Percentiles rank a stretch among this genome's conserved stretches.
These are phyloP conservation scores for Blastobotrys indianensis DNA, from an alignment of 1,139 yeast species.

Conservation along the genomic window DNA sequence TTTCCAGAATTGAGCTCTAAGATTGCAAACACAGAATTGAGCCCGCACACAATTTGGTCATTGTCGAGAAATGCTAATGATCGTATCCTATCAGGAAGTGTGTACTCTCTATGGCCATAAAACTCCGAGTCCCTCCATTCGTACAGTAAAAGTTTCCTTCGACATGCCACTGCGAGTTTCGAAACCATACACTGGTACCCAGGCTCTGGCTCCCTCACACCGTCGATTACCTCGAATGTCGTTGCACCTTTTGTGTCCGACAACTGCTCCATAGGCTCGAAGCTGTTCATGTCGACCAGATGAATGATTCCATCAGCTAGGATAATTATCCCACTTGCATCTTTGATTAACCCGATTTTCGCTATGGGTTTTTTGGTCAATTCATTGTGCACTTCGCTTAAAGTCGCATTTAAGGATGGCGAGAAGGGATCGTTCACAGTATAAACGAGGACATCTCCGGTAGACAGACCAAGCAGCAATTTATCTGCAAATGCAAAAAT, in stretches of 20 bases:
- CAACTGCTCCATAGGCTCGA: conserved; percentile 31
- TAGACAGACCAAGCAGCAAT: conserved; percentile 24
- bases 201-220: conserved; percentile 16
- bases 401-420: conserved; percentile 15
- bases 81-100: conserved; percentile 34
- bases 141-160: conserved; percentile 32
- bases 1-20: conserved; percentile 22
- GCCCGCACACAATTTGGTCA: conserved; percentile 33
- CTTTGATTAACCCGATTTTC: conserved; percentile 33
- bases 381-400: conserved; percentile 16
- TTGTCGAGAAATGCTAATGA: conserved; percentile 33
- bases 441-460: conserved; percentile 26
- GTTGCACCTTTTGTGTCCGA: conserved; percentile 35
- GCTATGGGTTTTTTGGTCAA: conserved; percentile 24
- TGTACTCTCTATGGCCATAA: conserved; percentile 29
- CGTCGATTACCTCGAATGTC: conserved; percentile 28
- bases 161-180: conserved; percentile 34
- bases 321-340: conserved; percentile 34
- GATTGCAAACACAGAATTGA: conserved; percentile 28
- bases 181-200: conserved; percentile 24
- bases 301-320: conserved; percentile 32
- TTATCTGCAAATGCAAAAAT: conserved; percentile 26
- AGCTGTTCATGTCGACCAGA: conserved; percentile 33
- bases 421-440: conserved; percentile 25
- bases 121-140: conserved; percentile 37